Conservation (phyloP, 129 eudicot species). For the Centaurea solstitialis region DNA sequence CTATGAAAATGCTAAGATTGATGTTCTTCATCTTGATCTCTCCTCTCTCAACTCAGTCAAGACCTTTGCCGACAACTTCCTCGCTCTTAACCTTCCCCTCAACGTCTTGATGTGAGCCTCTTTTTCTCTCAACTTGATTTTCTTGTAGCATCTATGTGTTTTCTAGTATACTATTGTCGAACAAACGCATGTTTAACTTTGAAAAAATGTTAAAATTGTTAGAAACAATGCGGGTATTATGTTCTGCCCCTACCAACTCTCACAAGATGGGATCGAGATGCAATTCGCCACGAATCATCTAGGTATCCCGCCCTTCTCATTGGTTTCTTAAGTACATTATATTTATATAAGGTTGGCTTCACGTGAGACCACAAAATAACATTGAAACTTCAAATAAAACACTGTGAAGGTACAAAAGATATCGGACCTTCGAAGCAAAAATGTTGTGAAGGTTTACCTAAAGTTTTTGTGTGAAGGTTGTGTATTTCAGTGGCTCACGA, state of each 20-base stretch:
- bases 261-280: constrained; percentile 79
- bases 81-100: constrained; percentile 74
- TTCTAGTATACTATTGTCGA: no score
- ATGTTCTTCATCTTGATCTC: constrained; percentile 75
- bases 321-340: background rate
- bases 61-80: constrained; percentile 60
- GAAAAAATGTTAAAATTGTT: constrained; percentile 12
- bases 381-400: no score
- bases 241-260: constrained; percentile 88
- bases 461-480: no score
- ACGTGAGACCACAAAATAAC: no score
- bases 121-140: background rate
- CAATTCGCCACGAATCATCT: constrained; percentile 92
- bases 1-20: constrained; percentile 54
- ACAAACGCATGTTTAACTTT: background rate
- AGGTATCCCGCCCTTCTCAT: constrained; percentile 32
- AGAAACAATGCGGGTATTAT: constrained; percentile 98
- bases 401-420: no score
- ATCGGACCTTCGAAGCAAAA: no score
- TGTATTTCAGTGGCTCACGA: no score
- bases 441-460: no score
- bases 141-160: background rate
- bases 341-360: no score
- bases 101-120: constrained; percentile 73
- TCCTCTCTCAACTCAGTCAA: constrained; percentile 63